Evolutionary conservation across 1,284 basidiomycete genomes (phyloP).

Genomic region (Marasmius fiardii): DNA sequence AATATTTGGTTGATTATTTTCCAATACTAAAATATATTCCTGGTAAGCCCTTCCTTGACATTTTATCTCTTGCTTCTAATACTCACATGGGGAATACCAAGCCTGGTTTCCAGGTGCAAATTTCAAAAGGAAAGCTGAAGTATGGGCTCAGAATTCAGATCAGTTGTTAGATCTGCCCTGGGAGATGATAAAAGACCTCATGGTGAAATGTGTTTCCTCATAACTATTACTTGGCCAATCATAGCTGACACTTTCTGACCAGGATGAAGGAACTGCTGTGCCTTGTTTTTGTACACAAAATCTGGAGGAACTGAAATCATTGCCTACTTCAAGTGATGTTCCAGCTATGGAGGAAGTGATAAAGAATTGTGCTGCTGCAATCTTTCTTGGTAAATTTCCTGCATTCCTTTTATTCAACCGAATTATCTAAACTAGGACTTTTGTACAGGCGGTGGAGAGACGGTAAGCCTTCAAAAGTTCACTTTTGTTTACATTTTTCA

Average conservation of each 20-base stretch:
- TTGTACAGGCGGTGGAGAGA: too few species aligned
- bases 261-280: background rate
- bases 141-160: background rate
- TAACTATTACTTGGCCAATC: background rate
- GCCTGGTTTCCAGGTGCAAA: background rate
- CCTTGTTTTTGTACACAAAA: background rate
- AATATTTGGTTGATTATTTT: background rate
- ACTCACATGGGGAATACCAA: background rate
- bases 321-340: background rate
- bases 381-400: background rate
- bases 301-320: background rate
- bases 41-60: background rate
- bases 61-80: background rate
- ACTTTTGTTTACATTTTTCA: background rate
- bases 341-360: background rate
- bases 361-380: too few species aligned
- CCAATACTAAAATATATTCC: background rate
- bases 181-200: background rate
- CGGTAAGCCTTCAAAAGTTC: background rate
- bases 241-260: background rate
- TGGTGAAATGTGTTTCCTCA: background rate
- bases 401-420: too few species aligned
- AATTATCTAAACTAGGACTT: too few species aligned
- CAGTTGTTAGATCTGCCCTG: background rate
- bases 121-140: slow-evolving; percentile 1